Conservation (phyloP, 176 grass and related monocot species). For the Cenchrus americanus region DNA sequence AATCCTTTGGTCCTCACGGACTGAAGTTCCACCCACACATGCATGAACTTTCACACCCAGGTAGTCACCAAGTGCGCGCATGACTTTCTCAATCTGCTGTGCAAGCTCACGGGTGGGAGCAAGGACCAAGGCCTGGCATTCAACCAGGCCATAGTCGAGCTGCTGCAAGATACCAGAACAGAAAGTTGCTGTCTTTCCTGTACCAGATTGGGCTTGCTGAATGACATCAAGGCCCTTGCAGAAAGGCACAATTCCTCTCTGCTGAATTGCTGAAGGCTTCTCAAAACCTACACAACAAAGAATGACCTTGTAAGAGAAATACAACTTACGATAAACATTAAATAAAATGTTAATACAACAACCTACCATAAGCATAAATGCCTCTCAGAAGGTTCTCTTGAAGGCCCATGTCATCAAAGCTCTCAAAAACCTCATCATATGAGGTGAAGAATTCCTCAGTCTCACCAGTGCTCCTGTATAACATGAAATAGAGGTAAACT, state of each 20-base stretch:
- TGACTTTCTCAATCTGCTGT: slow-evolving; percentile 95
- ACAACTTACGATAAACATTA: not conserved
- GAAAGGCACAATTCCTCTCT: slow-evolving; percentile 91
- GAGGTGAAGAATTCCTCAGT: slow-evolving; percentile 86
- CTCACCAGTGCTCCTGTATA: slow-evolving; percentile 56
- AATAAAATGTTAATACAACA: not conserved
- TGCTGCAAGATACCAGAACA: slow-evolving; percentile 93
- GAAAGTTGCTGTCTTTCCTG: slow-evolving; percentile 95
- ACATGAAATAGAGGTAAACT: not conserved
- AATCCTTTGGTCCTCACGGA: slow-evolving; percentile 91
- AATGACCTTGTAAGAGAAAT: not conserved
- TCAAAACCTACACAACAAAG: slow-evolving; percentile 71
- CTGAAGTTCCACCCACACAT: slow-evolving; percentile 86
- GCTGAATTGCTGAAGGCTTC: slow-evolving; percentile 94
- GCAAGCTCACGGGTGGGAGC: slow-evolving; percentile 94
- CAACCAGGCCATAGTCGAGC: slow-evolving; percentile 83
- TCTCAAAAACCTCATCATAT: slow-evolving; percentile 85
- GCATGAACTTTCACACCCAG: slow-evolving; percentile 91
- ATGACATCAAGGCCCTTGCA: slow-evolving; percentile 97
- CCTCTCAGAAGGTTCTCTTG: slow-evolving; percentile 94
- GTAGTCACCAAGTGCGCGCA: slow-evolving; percentile 92
- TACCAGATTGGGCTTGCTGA: slow-evolving; percentile 94
- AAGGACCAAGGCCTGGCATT: slow-evolving; percentile 91
- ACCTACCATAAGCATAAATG: slow-evolving; percentile 89
- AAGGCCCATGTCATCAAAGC: slow-evolving; percentile 95